phyloP scores from a whole-genome alignment of 768 basidiomycete genomes.

The Boletus edulis region DNA sequence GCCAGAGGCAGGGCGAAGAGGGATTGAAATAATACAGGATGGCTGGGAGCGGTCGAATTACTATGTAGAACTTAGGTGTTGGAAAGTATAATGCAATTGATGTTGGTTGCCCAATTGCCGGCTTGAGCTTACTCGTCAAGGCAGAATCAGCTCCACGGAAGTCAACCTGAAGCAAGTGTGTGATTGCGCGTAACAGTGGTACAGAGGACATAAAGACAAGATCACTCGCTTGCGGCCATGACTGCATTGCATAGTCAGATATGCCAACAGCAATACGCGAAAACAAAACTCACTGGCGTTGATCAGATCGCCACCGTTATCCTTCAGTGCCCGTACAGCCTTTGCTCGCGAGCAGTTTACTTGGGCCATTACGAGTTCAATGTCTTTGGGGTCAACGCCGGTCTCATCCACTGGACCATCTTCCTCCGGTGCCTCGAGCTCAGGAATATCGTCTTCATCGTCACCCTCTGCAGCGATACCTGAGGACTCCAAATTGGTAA shows the following conservation, averaged over 20 bases:
- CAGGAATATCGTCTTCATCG: conserved; percentile 78
- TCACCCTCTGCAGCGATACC: conserved; percentile 52
- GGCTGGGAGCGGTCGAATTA: conserved; percentile 91
- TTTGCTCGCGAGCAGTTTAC: conserved; percentile 90
- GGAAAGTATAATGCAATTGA: conserved; percentile 38
- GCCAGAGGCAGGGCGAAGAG: conserved; percentile 29
- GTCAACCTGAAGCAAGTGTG: conserved; percentile 10
- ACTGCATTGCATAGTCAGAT: conserved; percentile 44
- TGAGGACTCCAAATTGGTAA: conserved; percentile 48
- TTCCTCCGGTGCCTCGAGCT: conserved; percentile 79
- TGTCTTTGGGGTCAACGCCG: conserved; percentile 90
- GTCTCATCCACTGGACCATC: conserved; percentile 83
- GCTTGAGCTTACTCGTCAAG: conserved; percentile 2
- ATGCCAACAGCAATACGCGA: neutral
- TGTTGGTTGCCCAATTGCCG: conserved; percentile 4
- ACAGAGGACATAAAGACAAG: conserved; percentile 33
- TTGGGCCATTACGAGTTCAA: conserved; percentile 89
- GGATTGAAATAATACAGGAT: conserved; percentile 67
- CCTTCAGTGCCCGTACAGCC: conserved; percentile 87
- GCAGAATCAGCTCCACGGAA: neutral
- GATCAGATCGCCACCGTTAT: conserved; percentile 91
- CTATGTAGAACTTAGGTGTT: conserved; percentile 72
- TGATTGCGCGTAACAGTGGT: conserved; percentile 27
- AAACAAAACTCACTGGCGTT: conserved; percentile 79
- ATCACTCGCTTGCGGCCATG: conserved; percentile 91